phyloP scores from a whole-genome alignment of 495 filamentous ascomycete genomes.

The Baudoinia panamericana region DNA sequence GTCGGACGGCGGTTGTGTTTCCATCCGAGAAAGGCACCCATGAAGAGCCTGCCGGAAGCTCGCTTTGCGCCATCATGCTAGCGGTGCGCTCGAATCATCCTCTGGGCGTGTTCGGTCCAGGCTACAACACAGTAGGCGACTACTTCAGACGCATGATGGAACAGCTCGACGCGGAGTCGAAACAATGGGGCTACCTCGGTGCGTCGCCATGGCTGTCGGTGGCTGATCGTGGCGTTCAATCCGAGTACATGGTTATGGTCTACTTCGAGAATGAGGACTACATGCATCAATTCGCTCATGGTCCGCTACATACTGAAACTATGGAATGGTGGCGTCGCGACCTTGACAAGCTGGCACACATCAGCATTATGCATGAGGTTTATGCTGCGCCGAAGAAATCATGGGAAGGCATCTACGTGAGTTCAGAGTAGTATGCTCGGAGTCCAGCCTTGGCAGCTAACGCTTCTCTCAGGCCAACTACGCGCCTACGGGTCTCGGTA shows the following conservation, averaged over 20 bases:
- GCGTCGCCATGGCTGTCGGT: conserved; percentile 5
- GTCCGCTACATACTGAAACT: conserved; percentile 30
- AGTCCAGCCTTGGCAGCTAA: too few relatives aligned
- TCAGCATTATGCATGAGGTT: conserved; percentile 38
- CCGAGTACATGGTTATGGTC: conserved; percentile 31
- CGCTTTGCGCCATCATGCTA: conserved; percentile 33
- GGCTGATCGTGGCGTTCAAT: conserved; percentile 18
- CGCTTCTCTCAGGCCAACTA: too few relatives aligned
- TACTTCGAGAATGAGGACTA: conserved; percentile 38
- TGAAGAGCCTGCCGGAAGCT: conserved; percentile 21
- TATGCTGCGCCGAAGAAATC: conserved; percentile 29
- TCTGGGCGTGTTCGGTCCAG: conserved; percentile 17
- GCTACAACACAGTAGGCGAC: conserved; percentile 10
- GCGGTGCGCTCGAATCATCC: conserved; percentile 33
- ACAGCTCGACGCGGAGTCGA: conserved; percentile 9
- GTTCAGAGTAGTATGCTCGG: too few relatives aligned
- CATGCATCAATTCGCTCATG: conserved; percentile 39
- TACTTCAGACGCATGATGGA: conserved; percentile 14
- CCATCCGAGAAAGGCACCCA: conserved; percentile 28
- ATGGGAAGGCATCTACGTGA: conserved; percentile 30
- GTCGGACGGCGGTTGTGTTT: conserved; percentile 28
- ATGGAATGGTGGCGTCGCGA: conserved; percentile 37
- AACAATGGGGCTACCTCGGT: conserved; percentile 19
- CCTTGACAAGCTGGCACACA: conserved; percentile 29
- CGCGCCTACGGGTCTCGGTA: not conserved